phyloP scores from a whole-genome alignment of 2,329 filamentous ascomycete species.

The Didymella glomerata region DNA sequence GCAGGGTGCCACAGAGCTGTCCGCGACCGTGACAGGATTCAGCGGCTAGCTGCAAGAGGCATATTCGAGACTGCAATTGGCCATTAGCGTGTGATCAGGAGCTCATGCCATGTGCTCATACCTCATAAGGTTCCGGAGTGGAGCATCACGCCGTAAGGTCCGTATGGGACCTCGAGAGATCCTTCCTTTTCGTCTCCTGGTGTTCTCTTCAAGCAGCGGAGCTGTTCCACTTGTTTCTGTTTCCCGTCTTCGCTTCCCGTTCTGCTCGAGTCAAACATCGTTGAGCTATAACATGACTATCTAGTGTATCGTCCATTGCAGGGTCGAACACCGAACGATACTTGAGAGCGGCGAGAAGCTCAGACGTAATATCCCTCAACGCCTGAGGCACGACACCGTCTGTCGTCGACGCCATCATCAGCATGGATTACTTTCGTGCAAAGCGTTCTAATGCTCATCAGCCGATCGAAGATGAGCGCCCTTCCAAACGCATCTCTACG shows the following conservation, averaged over 20 bases:
- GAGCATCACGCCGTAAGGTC: conserved; percentile 17
- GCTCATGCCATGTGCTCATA: conserved; percentile 30
- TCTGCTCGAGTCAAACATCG: conserved; percentile 20
- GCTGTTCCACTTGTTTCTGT: conserved; percentile 13
- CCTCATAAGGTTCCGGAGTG: conserved; percentile 19
- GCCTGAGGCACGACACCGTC: conserved; percentile 10
- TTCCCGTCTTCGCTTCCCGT: conserved; percentile 10
- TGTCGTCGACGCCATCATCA: conserved; percentile 10
- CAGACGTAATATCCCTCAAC: conserved; percentile 13
- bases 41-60: conserved; percentile 22
- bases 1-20: conserved; percentile 8
- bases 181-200: conserved; percentile 15
- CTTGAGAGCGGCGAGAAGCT: conserved; percentile 16
- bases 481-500: conserved; percentile 54
- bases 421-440: conserved; percentile 41
- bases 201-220: conserved; percentile 14
- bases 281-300: conserved; percentile 18
- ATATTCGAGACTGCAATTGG: conserved; percentile 18
- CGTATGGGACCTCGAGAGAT: conserved; percentile 10
- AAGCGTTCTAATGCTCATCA: conserved; percentile 37
- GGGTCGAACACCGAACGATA: conserved; percentile 20
- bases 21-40: conserved; percentile 14
- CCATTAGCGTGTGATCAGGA: conserved; percentile 31
- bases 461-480: conserved; percentile 37
- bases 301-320: conserved; percentile 14